These are phyloP conservation scores for Nicotiana sylvestris DNA, from an alignment of 257 asterid species.

Conservation along the genomic window DNA sequence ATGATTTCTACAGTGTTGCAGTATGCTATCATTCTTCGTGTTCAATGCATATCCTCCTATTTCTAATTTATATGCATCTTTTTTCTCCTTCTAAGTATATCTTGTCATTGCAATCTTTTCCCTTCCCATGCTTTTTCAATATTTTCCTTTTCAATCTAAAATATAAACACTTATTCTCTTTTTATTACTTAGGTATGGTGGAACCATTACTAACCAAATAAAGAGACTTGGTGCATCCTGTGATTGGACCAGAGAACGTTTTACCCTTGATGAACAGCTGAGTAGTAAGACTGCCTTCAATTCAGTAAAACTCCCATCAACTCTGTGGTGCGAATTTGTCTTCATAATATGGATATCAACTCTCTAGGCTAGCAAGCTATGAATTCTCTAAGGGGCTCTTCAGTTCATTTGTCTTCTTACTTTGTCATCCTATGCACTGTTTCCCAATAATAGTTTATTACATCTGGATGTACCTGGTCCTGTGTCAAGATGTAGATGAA, in stretches of 20 bases:
- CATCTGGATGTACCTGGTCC: not conserved
- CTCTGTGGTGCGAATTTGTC: conserved; percentile 21
- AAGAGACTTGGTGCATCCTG: conserved; percentile 99
- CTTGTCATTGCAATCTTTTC: conserved; percentile 11
- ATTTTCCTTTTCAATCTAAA: not conserved
- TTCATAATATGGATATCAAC: not conserved
- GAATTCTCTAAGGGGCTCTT: not conserved
- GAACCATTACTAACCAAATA: conserved; percentile 92
- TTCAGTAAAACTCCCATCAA: conserved; percentile 41
- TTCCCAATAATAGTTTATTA: not conserved
- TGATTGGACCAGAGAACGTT: conserved; percentile 94
- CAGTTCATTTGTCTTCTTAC: not conserved
- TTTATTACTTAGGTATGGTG: conserved; percentile 76
- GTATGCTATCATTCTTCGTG: not conserved
- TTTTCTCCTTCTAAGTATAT: not conserved
- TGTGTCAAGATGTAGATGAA: not conserved
- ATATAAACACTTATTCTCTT: not conserved
- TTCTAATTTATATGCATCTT: not conserved
- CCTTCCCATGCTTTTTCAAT: conserved; percentile 10
- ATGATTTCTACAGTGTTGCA: not conserved
- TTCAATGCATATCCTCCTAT: not conserved
- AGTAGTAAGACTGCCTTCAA: conserved; percentile 77
- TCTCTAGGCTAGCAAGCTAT: conserved; percentile 19
- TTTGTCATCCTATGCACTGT: not conserved
- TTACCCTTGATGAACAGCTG: conserved; percentile 92